Evolutionary conservation across 2,329 filamentous ascomycete genomes (phyloP), one percentile per base, ranked within the genome.

Genomic region (Thielaviopsis musarum): DNA sequence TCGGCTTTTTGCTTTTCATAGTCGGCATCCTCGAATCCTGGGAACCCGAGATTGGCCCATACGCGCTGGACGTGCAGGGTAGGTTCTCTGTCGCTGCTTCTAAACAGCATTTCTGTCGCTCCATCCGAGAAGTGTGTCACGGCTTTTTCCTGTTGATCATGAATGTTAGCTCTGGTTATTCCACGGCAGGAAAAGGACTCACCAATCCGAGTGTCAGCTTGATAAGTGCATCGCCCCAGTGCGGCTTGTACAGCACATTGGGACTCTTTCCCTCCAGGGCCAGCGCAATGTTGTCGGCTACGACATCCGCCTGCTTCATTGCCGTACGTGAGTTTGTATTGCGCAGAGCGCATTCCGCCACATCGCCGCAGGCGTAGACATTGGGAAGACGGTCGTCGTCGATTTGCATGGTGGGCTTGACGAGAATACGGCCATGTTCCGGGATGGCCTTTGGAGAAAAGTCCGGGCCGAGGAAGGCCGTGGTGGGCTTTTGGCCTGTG

Each of bases 351-450:
- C 67, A 62, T 26, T 79, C 77, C 3, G 80, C 76, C 4, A 87
- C 79, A 63, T 86, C 83, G 19, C 83, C 83, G n/a, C 80, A 76
- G 1, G 77, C 78, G 64, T 82, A 86, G 1, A 85, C 72, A 62
- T 81, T 75, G 1, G 74, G 71, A 9, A 76, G 70, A 0, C 63
- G 61, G 1, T 72, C 68, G 63, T 79, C 76, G 7, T 68, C 65
- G 15, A 86, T 70, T 62, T 85, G 82, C 34, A 86, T 70, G 0
- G 77, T 82, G 0, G 75, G 71, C 55, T 75, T 74, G 24, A 85
- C 77, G 0, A 71, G 70, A 64, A 84, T 75, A 60, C 77, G 74
- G 1, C 76, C 77, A 0, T 73, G 74, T 2, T 68, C 63, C 0
- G 75, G 73, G 59, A 82, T 72, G 3, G 72, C 69, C 0, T 65